Percentiles rank a stretch among this genome's conserved stretches.
Conservation (phyloP, 2,329 filamentous ascomycete species). For the Fusarium sp. region DNA sequence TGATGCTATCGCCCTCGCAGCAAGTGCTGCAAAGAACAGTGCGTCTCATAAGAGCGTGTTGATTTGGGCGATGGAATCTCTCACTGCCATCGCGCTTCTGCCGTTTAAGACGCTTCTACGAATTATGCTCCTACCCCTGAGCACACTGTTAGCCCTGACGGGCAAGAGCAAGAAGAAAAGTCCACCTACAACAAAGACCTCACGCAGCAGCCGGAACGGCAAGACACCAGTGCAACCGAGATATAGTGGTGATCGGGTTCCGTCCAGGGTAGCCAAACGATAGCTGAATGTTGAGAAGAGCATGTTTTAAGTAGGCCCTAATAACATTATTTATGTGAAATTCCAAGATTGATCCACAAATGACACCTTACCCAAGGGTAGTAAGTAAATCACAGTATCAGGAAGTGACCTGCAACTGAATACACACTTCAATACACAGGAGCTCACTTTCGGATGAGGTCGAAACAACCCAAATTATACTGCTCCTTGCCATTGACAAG, state of each 20-base stretch:
- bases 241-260: conserved; percentile 55
- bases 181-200: conserved; percentile 36
- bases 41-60: conserved; percentile 55
- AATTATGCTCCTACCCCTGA: conserved; percentile 60
- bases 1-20: conserved; percentile 85
- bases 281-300: conserved; percentile 19
- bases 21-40: conserved; percentile 73
- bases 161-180: conserved; percentile 52
- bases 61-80: conserved; percentile 55
- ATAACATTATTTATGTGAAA: conserved; percentile 19
- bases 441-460: neutral
- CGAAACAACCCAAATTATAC: neutral
- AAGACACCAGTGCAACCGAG: conserved; percentile 49
- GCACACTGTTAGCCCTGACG: conserved; percentile 54
- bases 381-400: neutral
- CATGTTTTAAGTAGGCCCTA: conserved; percentile 6
- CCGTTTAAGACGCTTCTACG: conserved; percentile 58
- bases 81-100: conserved; percentile 54
- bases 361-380: neutral
- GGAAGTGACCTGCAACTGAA: neutral
- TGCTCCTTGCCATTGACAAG: neutral
- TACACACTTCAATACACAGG: neutral
- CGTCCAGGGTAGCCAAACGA: conserved; percentile 52
- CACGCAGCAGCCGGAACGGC: conserved; percentile 44
- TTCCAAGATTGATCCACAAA: neutral